A percentile compares a stretch with the other conserved stretches of the same genome.
Conservation (phyloP, 2,329 filamentous ascomycete species). For the Ophiostoma sp. region DNA sequence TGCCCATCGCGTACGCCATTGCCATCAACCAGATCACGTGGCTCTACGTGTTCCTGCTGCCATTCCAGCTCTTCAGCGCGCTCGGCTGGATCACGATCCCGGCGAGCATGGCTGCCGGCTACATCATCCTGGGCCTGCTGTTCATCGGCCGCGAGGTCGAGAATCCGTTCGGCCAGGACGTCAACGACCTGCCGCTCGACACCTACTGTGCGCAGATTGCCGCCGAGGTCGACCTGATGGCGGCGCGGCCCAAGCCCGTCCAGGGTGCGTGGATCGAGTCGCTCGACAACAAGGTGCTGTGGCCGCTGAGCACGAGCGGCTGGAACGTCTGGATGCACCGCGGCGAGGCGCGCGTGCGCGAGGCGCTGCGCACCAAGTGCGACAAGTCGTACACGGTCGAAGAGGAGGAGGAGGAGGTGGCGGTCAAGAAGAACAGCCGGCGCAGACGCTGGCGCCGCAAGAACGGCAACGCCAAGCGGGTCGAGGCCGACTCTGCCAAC, state of each 20-base stretch:
- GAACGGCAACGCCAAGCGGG: background rate
- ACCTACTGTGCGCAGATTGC: constrained; percentile 59
- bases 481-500: background rate
- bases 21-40: constrained; percentile 70
- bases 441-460: constrained; percentile 10
- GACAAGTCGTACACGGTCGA: constrained; percentile 2
- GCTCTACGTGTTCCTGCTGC: constrained; percentile 65
- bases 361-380: constrained; percentile 31
- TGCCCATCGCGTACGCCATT: constrained; percentile 68
- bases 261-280: constrained; percentile 44
- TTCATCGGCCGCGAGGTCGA: constrained; percentile 63
- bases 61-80: constrained; percentile 59
- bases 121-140: constrained; percentile 65
- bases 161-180: constrained; percentile 63
- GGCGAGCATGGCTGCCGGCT: constrained; percentile 57
- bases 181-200: constrained; percentile 62
- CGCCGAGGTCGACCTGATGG: constrained; percentile 58
- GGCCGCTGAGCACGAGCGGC: constrained; percentile 40
- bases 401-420: constrained; percentile 3
- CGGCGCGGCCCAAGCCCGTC: constrained; percentile 47
- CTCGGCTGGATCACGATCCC: constrained; percentile 65
- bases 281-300: constrained; percentile 37
- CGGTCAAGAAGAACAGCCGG: constrained; percentile 30
- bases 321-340: constrained; percentile 45
- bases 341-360: constrained; percentile 42